phyloP scores from a whole-genome alignment of 2,329 filamentous ascomycete species.

The Ceratocystis harringtonii region DNA sequence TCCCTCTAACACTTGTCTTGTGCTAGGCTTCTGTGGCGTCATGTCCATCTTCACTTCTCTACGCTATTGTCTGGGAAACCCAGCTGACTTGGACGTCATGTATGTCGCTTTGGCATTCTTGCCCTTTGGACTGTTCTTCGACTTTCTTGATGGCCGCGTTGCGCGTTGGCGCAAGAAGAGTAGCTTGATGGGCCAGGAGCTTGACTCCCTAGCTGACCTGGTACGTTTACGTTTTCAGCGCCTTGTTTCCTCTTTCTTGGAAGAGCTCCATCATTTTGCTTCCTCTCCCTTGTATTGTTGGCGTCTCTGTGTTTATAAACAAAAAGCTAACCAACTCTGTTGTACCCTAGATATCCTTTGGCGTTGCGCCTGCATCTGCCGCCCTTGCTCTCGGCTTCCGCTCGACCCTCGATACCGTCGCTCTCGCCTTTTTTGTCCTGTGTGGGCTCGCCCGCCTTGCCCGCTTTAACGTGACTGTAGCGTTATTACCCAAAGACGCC shows the following conservation, averaged over 20 bases:
- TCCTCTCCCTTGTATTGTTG: not conserved
- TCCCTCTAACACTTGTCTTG: not conserved
- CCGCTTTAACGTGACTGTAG: slow-evolving; percentile 93
- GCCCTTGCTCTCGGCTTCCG: slow-evolving; percentile 84
- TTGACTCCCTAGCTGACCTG: slow-evolving; percentile 89
- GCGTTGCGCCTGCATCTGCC: slow-evolving; percentile 71
- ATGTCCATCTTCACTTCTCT: slow-evolving; percentile 94
- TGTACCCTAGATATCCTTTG: slow-evolving; percentile 71
- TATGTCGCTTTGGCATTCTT: slow-evolving; percentile 77
- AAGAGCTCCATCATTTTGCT: not conserved
- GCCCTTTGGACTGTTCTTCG: slow-evolving; percentile 89
- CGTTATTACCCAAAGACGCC: slow-evolving; percentile 77
- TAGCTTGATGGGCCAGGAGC: slow-evolving; percentile 91
- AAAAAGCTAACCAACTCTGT: not conserved
- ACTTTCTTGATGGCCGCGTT: slow-evolving; percentile 95
- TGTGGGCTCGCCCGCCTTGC: slow-evolving; percentile 86
- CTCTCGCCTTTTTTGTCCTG: slow-evolving; percentile 77
- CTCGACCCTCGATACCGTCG: slow-evolving; percentile 66
- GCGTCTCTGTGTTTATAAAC: not conserved
- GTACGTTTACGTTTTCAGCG: slow-evolving; percentile 36
- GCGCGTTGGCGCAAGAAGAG: slow-evolving; percentile 95
- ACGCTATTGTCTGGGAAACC: slow-evolving; percentile 71
- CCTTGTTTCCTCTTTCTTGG: not conserved
- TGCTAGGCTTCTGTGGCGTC: slow-evolving; percentile 61
- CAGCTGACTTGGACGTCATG: slow-evolving; percentile 49